Evolutionary conservation across 1,284 basidiomycete genomes (phyloP), one percentile per base, ranked within the genome.

Genomic region (Volvariella volvacea): DNA sequence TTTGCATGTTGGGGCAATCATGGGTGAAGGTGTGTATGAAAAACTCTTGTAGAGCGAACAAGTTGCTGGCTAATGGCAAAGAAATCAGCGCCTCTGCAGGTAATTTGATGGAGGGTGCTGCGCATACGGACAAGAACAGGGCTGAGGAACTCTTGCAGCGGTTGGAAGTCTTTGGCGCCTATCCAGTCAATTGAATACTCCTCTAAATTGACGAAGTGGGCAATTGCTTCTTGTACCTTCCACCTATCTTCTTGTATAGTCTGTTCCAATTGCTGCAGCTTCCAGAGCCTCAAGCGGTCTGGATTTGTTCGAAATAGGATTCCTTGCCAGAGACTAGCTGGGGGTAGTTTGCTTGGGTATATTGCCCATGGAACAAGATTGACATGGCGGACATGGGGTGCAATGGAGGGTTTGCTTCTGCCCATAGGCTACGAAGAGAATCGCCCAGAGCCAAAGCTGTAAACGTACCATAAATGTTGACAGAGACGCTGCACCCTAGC

Each of bases 181-280:
- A 65, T 59, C 64, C 67, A 71, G 14, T 56, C 56, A 17, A 71
- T 53, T 7, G 50, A 52, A 49, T 67, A 71, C 36, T 61, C 60
- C 16, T 58, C 45, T 14, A 70, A 51, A 8, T 60, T 50, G 6
- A 45, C 48, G 45, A 69, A 57, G 1, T 46, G 53, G 28, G 46
- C 44, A 16, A 69, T 54, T 0, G 62, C 57, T 10, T 57, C 54
- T 3, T 51, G 54, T 41, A 71, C 51, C 34, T 54, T 53, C 4
- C 41, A 47, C 8, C 60, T 62, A 31, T 68, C 65, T 48, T 66
- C 67, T 28, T 50, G 41, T 17, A 70, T 20, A 4, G 63, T 62
- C 44, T 62, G 62, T 45, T 59, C 50, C n/a, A 62, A 47, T 9
- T 55, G 55, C 16, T 55, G 52, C 20, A 62, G 51, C 10, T 56